phyloP scores from a whole-genome alignment of 2,329 filamentous ascomycete species.

The Zymoseptoria pseudotritici region DNA sequence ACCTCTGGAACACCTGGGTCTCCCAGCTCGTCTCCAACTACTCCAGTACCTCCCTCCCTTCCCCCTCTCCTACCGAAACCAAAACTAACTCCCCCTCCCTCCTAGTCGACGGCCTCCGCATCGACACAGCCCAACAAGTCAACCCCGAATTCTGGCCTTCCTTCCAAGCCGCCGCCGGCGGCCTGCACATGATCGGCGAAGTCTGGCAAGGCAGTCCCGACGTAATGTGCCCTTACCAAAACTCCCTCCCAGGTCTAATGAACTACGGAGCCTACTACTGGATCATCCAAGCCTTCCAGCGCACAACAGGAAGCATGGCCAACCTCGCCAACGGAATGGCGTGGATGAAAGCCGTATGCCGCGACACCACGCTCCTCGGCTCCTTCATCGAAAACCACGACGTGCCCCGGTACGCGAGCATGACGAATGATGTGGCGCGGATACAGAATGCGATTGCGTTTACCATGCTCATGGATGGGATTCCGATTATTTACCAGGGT shows the following conservation, averaged over 20 bases:
- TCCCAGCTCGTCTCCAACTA: constrained; percentile 52
- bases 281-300: constrained; percentile 30
- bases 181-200: constrained; percentile 38
- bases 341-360: constrained; percentile 24
- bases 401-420: constrained; percentile 33
- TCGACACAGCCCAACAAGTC: constrained; percentile 42
- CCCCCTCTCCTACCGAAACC: background rate
- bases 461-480: constrained; percentile 51
- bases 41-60: constrained; percentile 28
- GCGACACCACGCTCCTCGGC: constrained; percentile 31
- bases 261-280: constrained; percentile 39
- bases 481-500: constrained; percentile 58
- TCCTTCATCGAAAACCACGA: constrained; percentile 34
- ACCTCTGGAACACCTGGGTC: constrained; percentile 52
- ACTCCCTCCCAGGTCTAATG: constrained; percentile 36
- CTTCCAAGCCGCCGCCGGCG: constrained; percentile 28
- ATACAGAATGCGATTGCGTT: constrained; percentile 55
- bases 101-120: constrained; percentile 44
- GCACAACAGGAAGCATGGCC: constrained; percentile 28
- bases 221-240: constrained; percentile 35
- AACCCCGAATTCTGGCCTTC: constrained; percentile 32
- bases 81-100: background rate
- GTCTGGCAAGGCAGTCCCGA: constrained; percentile 32
- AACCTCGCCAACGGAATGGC: constrained; percentile 29
- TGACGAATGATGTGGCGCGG: constrained; percentile 46